Evolutionary conservation across 164 flowering plant species (phyloP).

Genomic region (Cinnamomum micranthum): DNA sequence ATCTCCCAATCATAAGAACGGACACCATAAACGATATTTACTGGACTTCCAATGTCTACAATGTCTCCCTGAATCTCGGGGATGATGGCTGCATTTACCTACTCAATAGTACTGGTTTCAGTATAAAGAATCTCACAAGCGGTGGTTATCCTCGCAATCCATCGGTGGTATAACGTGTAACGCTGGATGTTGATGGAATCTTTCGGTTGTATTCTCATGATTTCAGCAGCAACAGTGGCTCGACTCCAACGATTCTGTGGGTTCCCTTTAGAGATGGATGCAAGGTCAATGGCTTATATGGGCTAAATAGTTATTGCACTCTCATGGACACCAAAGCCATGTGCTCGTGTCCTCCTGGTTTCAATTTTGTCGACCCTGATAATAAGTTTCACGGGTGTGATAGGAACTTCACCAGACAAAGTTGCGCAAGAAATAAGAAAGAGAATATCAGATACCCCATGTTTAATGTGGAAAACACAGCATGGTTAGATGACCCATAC

Average conservation of each 20-base stretch:
- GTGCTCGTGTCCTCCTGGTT: constrained; percentile 31
- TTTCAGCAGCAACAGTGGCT: background rate
- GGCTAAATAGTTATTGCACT: constrained; percentile 13
- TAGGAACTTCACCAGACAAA: constrained; percentile 11
- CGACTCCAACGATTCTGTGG: background rate
- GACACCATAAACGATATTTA: background rate
- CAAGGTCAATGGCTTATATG: constrained; percentile 9
- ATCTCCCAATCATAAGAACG: background rate
- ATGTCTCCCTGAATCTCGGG: constrained; percentile 2
- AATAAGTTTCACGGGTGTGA: constrained; percentile 25
- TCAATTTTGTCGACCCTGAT: constrained; percentile 9
- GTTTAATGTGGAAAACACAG: constrained; percentile 17
- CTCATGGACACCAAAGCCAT: background rate
- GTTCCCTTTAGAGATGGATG: background rate
- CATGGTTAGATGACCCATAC: constrained; percentile 14
- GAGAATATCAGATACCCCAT: background rate
- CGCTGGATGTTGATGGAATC: background rate
- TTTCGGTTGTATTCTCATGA: constrained; percentile 6
- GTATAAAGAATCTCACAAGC: background rate
- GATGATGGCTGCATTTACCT: background rate
- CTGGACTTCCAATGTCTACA: background rate
- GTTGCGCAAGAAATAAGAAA: constrained; percentile 13
- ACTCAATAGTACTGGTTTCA: background rate
- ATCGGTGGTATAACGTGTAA: background rate
- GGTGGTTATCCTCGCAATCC: background rate